Evolutionary conservation across 73 alveolate genomes (phyloP), one percentile per base, ranked within the genome.

Genomic region (Uronychia setigera): DNA sequence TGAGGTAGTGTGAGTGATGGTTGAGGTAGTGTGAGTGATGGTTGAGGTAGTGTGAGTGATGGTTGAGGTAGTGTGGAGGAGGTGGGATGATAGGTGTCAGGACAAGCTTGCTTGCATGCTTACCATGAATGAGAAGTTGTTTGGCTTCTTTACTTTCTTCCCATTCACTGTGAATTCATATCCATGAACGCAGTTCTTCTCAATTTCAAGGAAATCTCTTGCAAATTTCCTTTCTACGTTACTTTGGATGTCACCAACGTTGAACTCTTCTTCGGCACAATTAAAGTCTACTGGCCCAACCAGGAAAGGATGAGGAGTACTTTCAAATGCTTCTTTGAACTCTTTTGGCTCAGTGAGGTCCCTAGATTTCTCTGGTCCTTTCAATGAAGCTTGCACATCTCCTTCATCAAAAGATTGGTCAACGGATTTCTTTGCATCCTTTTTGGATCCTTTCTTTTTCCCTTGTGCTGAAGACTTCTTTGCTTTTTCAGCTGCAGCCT

Each of bases 201-300:
- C 79, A 13, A 67, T 5, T 26, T 67, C 79, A 1, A 28, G 14
- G 79, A 67, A 67, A 30, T 67, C 79, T 13, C 79, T 5, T 5
- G 5, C 26, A 13, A 67, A 67, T 30, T 30, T 67, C 30, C 32
- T 26, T 67, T 35, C 76, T 1, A 33, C n/a, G 28, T 32, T 67
- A 0, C 34, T 59, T 30, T 32, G 31, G 32, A 75, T 26, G 26
- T 78, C 35, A 1, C 33, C 75, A 5, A 78, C 76, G 33, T 33
- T 59, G 74, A 35, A 78, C 31, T 78, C 75, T 9, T 32, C 59
- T 26, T 78, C 84, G 13, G 74, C 34, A 14, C 32, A 35, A 26
- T 80, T 58, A 28, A 80, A 80, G 11, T 32, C 34, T 0, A 80
- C 60, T 19, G 87, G 87, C 0, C 87, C 87, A 29, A 80, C 32